phyloP scores from a whole-genome alignment of 345 rosid species.

The Eucalyptus erythrocorys region DNA sequence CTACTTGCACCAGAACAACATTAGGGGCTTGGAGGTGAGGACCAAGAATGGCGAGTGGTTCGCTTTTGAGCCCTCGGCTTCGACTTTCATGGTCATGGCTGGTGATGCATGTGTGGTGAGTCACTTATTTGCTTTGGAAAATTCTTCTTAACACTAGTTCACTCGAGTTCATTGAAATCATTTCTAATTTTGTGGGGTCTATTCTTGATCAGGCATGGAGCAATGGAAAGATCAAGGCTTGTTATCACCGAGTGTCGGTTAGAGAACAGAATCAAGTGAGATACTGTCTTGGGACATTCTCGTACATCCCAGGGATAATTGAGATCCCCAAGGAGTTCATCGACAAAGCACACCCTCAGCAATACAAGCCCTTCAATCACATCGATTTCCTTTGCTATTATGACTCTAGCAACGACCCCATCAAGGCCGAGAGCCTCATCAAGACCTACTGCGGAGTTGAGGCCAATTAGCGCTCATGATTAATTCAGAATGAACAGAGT shows the following conservation, averaged over 20 bases:
- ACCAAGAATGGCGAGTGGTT: constrained; percentile 10
- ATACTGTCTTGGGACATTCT: constrained; percentile 8
- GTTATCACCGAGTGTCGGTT: constrained; percentile 9
- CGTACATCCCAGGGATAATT: not conserved
- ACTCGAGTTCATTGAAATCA: not conserved
- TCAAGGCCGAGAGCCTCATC: not conserved
- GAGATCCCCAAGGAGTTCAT: constrained; percentile 6
- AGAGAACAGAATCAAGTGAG: not conserved
- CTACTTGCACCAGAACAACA: constrained; percentile 10
- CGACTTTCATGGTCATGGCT: constrained; percentile 19
- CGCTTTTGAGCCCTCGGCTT: not conserved
- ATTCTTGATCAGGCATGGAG: constrained; percentile 15
- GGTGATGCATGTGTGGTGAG: constrained; percentile 11
- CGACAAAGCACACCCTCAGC: constrained; percentile 5
- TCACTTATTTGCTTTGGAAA: not conserved
- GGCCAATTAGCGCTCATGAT: not conserved
- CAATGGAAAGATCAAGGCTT: constrained; percentile 8
- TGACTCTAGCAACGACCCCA: not conserved
- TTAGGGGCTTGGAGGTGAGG: constrained; percentile 11
- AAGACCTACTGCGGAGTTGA: constrained; percentile 1
- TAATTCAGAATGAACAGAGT: not conserved
- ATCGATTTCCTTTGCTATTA: constrained; percentile 2
- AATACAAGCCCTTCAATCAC: constrained; percentile 15
- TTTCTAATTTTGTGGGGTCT: not conserved
- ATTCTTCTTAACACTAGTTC: not conserved